phyloP scores from a whole-genome alignment of 2,329 filamentous ascomycete genomes.

The Rhinocladiella mackenziei region DNA sequence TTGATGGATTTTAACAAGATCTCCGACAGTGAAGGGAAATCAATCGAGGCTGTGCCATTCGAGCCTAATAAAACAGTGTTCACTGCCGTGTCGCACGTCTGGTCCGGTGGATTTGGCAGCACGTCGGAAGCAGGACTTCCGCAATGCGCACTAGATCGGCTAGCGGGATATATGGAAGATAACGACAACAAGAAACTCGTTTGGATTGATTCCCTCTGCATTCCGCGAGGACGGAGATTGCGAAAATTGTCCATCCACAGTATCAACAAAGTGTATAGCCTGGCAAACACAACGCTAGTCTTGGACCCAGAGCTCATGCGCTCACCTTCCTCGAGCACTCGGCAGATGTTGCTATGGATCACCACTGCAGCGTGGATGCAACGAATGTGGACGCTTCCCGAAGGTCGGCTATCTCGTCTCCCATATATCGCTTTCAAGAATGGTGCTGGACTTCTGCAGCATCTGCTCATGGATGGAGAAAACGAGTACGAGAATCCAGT shows the following conservation, averaged over 20 bases:
- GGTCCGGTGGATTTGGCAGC: constrained; percentile 6
- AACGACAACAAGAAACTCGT: constrained; percentile 1
- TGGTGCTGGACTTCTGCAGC: background rate
- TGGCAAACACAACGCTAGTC: constrained; percentile 5
- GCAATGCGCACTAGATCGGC: background rate
- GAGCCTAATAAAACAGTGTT: background rate
- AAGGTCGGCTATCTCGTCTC: constrained; percentile 3
- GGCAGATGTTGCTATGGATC: constrained; percentile 6
- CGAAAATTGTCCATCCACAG: constrained; percentile 9
- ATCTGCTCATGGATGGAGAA: background rate
- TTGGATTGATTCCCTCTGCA: constrained; percentile 11
- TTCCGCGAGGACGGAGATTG: constrained; percentile 4
- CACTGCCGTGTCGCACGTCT: constrained; percentile 5
- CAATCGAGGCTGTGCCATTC: constrained; percentile 3
- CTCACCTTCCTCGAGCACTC: background rate
- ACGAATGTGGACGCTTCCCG: constrained; percentile 12
- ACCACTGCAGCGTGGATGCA: constrained; percentile 11
- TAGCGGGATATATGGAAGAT: constrained; percentile 1
- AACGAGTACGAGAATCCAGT: constrained; percentile 1
- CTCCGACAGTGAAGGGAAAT: background rate
- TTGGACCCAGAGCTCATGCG: constrained; percentile 9
- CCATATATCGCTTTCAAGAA: constrained; percentile 5
- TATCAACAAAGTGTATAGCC: constrained; percentile 12
- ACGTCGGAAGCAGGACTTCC: constrained; percentile 6
- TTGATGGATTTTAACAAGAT: constrained; percentile 7